Percentiles rank a stretch among this genome's conserved stretches.
These are phyloP conservation scores for Parathielavia appendiculata DNA, from an alignment of 495 filamentous ascomycete species.

Conservation along the genomic window DNA sequence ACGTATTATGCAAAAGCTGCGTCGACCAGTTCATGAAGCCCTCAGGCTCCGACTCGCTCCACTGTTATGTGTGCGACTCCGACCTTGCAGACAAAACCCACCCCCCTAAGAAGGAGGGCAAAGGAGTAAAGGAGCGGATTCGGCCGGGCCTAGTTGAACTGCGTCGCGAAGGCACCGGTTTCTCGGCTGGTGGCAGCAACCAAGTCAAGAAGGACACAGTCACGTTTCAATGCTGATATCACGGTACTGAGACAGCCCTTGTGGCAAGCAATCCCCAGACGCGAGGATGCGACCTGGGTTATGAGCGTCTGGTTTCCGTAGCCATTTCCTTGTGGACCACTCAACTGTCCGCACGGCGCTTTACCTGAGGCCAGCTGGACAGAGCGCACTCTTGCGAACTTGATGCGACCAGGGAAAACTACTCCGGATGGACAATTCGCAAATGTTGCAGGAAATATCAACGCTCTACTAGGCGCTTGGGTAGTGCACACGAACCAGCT, in stretches of 20 bases:
- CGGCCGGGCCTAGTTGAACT: constrained; percentile 78
- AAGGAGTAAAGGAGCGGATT: constrained; percentile 53
- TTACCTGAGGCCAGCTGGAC: no score
- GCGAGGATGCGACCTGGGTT: neutral
- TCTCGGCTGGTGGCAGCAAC: constrained; percentile 78
- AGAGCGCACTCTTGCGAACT: no score
- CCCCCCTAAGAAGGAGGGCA: constrained; percentile 41
- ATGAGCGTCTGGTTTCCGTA: neutral
- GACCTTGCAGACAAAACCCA: constrained; percentile 54
- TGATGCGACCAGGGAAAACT: no score
- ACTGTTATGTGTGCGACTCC: constrained; percentile 86
- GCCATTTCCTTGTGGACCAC: no score
- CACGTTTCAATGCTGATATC: constrained; percentile 49
- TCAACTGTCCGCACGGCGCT: no score
- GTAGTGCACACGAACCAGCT: no score
- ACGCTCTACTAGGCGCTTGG: no score
- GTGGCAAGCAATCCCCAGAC: neutral
- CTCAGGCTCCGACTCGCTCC: constrained; percentile 49
- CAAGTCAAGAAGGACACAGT: constrained; percentile 73
- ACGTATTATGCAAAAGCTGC: constrained; percentile 87
- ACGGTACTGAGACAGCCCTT: neutral
- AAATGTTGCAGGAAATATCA: no score
- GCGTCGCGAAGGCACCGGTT: constrained; percentile 85
- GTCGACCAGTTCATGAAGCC: constrained; percentile 81
- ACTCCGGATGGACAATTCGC: no score